Evolutionary conservation across 2,329 filamentous ascomycete species (phyloP).

Genomic region (Colletotrichum camelliae): DNA sequence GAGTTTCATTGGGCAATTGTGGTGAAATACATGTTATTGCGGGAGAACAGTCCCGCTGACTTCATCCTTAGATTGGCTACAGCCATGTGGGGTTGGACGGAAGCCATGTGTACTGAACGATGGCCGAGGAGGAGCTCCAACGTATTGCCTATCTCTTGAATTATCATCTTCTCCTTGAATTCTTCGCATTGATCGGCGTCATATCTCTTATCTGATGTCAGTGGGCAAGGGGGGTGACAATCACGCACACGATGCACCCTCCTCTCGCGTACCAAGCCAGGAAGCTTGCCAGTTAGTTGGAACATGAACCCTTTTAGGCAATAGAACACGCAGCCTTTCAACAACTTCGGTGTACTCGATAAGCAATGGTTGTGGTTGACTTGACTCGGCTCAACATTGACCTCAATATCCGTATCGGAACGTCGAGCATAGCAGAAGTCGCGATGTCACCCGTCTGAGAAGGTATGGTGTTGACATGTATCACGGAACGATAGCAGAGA

Average conservation of each 20-base stretch:
- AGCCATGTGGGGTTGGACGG: no score
- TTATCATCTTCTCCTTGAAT: fast-evolving
- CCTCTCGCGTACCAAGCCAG: neutral
- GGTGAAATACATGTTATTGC: neutral
- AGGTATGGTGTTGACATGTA: neutral
- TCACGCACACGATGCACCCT: neutral
- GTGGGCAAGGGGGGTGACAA: neutral
- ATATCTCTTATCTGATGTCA: neutral
- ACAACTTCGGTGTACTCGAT: fast-evolving
- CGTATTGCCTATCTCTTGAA: neutral
- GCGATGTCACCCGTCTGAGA: neutral
- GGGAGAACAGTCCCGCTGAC: neutral
- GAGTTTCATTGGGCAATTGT: neutral
- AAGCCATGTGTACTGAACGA: neutral
- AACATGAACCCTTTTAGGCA: neutral
- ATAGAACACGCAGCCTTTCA: neutral
- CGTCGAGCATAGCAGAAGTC: neutral
- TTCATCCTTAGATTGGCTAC: neutral
- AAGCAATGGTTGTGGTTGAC: neutral
- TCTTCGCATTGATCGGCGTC: neutral
- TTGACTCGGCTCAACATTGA: neutral
- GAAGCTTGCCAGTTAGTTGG: neutral
- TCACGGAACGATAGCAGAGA: neutral
- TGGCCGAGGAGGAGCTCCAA: neutral
- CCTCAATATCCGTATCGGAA: neutral